These are phyloP conservation scores for Talaromyces sp. DNA, from an alignment of 2,329 filamentous ascomycete genomes.

Conservation along the genomic window DNA sequence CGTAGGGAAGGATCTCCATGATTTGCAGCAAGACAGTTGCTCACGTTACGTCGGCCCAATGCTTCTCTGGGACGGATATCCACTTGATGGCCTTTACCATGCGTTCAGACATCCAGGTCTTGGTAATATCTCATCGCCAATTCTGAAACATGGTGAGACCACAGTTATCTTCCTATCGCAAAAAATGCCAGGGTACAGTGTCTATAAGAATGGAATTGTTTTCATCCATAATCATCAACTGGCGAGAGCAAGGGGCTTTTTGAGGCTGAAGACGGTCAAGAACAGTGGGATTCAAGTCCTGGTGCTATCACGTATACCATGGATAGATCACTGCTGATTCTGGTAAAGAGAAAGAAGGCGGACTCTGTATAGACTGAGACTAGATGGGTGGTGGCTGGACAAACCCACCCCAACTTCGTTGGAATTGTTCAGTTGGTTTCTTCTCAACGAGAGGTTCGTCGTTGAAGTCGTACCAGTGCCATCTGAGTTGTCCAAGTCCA, in stretches of 20 bases:
- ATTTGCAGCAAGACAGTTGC: neutral
- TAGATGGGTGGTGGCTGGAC: conserved; percentile 1
- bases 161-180: conserved; percentile 1
- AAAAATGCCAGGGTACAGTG: neutral
- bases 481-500: neutral
- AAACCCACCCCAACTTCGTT: neutral
- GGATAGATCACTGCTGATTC: neutral
- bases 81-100: neutral
- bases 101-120: conserved; percentile 7
- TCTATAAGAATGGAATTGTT: neutral
- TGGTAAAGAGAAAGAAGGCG: neutral
- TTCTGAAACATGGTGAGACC: neutral
- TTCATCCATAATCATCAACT: conserved; percentile 1
- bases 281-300: neutral
- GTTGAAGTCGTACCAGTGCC: neutral
- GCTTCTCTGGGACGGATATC: conserved; percentile 8
- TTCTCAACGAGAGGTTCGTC: neutral
- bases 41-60: conserved; percentile 3
- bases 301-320: neutral
- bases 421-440: neutral
- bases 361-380: neutral
- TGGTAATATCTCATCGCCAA: conserved; percentile 7
- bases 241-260: neutral
- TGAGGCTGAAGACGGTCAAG: neutral
- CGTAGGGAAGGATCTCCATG: neutral